Base-by-base conservation (phyloP, 192 early-diverging fungal genomes). In the Backusella tuberculispora region DNA sequence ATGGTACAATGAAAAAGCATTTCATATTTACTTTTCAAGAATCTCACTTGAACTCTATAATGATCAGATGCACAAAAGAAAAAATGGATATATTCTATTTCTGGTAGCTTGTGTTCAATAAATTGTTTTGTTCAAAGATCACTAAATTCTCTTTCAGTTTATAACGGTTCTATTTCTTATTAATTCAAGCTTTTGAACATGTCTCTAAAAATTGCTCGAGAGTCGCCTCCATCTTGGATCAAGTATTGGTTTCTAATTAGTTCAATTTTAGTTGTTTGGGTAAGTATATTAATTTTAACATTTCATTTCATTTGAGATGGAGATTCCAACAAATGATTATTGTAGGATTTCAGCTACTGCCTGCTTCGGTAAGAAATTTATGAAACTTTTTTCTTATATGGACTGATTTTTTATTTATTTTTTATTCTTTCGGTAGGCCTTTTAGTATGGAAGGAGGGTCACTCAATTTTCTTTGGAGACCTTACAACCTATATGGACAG, bases 401-500 rank as follows among this genome's bases (percentile, higher is more conserved):
- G 1, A 24, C 53, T 60, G 24, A 7, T 26, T 26, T 26, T 26
- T 12, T 60, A 12, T 60, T 56, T 56, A 24, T 53, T 24, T 3
- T 60, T 26, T 53, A 47, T 42, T 5, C 29, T 24, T 46, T 45
- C 15, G 21, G 37, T 63, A 80, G 74, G 63, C 76, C 77, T 8
- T 73, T 63, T 15, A 75, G 73, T 40, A 78, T 82, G 81, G 63
- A 53, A 43, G 73, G 77, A 24, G 81, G 81, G 12, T 21, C 46
- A 26, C 70, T 74, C 13, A 69, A 72, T 45, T 74, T 60, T 29
- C 19, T 82, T 48, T 82, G 76, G 77, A 50, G 45, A 29, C 81
- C 81, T 2, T 82, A 82, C 44, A 76, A 78, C 21, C 48, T 82
- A 3, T 82, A 82, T 65, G 81, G 47, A 29, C 78, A 46, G 74